Base-by-base conservation (phyloP, 1,284 basidiomycete genomes). In the Ceratobasidium sp. region DNA sequence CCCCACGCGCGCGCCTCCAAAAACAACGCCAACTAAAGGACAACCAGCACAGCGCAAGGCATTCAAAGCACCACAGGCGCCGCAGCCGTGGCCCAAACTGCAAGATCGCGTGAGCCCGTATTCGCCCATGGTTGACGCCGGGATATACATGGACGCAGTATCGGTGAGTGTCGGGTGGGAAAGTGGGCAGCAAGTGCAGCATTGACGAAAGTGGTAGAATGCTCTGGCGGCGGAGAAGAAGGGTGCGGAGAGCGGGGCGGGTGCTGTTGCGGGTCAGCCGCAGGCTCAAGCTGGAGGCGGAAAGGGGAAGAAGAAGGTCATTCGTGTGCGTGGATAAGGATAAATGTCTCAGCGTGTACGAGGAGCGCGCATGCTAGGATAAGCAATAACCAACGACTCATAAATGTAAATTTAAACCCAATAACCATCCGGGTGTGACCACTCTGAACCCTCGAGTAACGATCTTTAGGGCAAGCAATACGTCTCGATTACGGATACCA, bases 151-250 rank as follows among this genome's bases (percentile, higher is more conserved):
- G 4, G 65, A 58, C 41, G 65, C 65, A 56, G 65, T 69, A 74
- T 82, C 19, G 80, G 82, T 72, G 83, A 83, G 62, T 79, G 82
- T 48, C 24, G 43, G 24, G 80, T 83, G n/a, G 82, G 82, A 1
- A 77, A 82, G 11, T 75, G 79, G 2, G 76, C 80, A 11, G 79
- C 83, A 53, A 81, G 81, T 77, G 27, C 13, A 2, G 29, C 27
- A 13, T 56, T 56, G 53, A 56, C 27, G 53, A 56, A 24, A 56
- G 82, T 83, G 72, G 59, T 81, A 83, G 83, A 78, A 65, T 48
- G 63, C 64, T 11, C 41, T 62, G 43, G 64, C 74, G 51, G 65
- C 64, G 14, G 75, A 49, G 22, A 56, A 61, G 61, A 62, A 68
- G 43, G 39, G 39, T 61, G 63, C 51, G 46, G 49, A 64, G 31